A percentile compares a stretch with the other conserved stretches of the same genome.
Evolutionary conservation across 2,329 filamentous ascomycete species (phyloP).

Genomic region (Hymenoscyphus salicellus): DNA sequence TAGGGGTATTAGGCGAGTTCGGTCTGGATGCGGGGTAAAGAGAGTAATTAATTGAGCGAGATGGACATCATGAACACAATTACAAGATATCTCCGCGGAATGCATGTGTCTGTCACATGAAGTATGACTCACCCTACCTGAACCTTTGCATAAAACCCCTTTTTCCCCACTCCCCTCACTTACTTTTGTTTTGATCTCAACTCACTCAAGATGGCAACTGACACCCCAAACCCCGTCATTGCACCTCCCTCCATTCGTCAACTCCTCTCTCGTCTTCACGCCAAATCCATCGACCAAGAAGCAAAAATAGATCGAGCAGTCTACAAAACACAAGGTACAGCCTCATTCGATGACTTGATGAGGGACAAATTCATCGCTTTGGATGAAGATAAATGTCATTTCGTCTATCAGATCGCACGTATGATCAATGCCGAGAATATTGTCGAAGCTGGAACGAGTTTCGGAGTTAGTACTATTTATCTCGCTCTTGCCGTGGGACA

Average conservation of each 20-base stretch:
- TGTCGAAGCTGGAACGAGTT: conserved; percentile 51
- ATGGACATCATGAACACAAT: no score
- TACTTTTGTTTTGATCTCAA: neutral
- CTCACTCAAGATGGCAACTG: neutral
- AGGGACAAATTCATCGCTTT: conserved; percentile 58
- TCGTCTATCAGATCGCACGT: conserved; percentile 53
- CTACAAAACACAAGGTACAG: neutral
- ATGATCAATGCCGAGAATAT: conserved; percentile 48
- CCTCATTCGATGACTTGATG: conserved; percentile 40
- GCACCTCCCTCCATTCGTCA: neutral
- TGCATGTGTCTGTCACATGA: no score
- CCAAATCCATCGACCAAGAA: neutral
- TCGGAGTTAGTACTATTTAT: neutral
- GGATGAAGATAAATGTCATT: conserved; percentile 55
- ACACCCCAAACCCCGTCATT: neutral
- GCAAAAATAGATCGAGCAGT: neutral
- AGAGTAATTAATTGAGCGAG: no score
- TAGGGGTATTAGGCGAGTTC: no score
- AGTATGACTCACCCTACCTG: no score
- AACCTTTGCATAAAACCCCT: no score
- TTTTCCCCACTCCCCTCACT: neutral
- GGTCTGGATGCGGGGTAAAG: no score
- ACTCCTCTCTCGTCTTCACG: neutral
- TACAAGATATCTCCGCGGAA: no score
- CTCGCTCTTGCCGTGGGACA: neutral